Conservation (phyloP, 257 asterid species). For the Orobanche coerulescens region DNA sequence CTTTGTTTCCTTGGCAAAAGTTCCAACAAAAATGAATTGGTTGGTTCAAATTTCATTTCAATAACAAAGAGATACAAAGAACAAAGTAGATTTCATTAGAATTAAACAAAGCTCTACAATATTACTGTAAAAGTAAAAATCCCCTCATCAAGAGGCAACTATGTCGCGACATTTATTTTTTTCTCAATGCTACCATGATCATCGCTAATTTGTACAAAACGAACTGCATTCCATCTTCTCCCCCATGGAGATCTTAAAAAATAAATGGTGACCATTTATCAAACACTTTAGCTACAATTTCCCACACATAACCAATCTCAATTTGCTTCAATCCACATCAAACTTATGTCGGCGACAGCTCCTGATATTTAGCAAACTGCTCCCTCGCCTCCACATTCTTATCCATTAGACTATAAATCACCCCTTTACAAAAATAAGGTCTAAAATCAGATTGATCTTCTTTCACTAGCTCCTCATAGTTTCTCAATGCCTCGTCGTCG, state of each 20-base stretch:
- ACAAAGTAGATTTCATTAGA: slow-evolving; percentile 1
- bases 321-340: slow-evolving; percentile 62
- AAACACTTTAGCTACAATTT: not conserved
- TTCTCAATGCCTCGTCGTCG: slow-evolving; percentile 69
- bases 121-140: not conserved
- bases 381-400: slow-evolving; percentile 63
- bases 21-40: too few species aligned
- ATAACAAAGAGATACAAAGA: not conserved
- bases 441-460: slow-evolving; percentile 85
- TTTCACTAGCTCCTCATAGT: slow-evolving; percentile 57
- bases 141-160: not conserved
- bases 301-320: slow-evolving; percentile 11
- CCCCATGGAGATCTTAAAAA: not conserved
- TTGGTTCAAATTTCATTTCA: not conserved
- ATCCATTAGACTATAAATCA: slow-evolving; percentile 66
- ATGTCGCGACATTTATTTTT: not conserved
- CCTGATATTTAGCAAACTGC: slow-evolving; percentile 53
- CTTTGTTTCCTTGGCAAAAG: too few species aligned
- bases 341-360: slow-evolving; percentile 70
- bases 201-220: not conserved
- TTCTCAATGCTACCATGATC: too few species aligned
- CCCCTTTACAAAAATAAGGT: slow-evolving; percentile 84
- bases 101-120: not conserved
- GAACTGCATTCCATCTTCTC: not conserved
- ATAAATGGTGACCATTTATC: not conserved